Base-by-base conservation (phyloP, 345 rosid genomes). In the Pistacia atlantica region DNA sequence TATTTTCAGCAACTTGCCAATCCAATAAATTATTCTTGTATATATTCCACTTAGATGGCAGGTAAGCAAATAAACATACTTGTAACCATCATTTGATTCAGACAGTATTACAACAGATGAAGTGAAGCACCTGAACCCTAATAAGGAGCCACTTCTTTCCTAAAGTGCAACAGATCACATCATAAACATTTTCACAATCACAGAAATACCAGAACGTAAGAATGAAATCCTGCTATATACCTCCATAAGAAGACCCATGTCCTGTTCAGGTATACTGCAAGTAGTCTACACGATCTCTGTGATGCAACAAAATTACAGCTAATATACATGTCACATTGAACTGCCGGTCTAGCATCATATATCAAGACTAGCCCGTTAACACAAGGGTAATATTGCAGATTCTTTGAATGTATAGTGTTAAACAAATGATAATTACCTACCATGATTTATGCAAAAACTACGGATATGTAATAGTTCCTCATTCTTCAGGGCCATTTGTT, bases 241-340 rank as follows among this genome's bases (percentile, higher is more conserved):
- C 77, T 72, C 48, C 62, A 77, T 20, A 49, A 38, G 57, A 35
- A n/a, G 33, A 65, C 63, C 49, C 51, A n/a, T 33, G n/a, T 33
- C 65, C 0, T 60, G 59, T 48, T 62, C 33, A 62, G 45, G 45
- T 28, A 13, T 56, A 67, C 58, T 46, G 31, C 28, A 59, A 52
- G 60, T 18, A 33, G 18, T 54, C 57, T 45, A n/a, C 42, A 45
- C 3, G 18, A 62, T 54, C 33, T 45, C 61, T 57, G 45, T 17
- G 16, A 3, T 38, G 37, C 35, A 33, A 67, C 37, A 70, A 37
- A 62, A 57, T 63, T 59, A 74, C 33, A 62, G 71, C 72, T 45
- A 52, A 56, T 35, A 63, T 42, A 52, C 65, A 72, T 25, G 11
- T 60, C 5, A 60, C 48, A 51, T 22, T 57, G 42, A 67, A 61